Evolutionary conservation across 768 basidiomycete genomes (phyloP), one percentile per base, ranked within the genome.

Genomic region (Lentinula edodes): DNA sequence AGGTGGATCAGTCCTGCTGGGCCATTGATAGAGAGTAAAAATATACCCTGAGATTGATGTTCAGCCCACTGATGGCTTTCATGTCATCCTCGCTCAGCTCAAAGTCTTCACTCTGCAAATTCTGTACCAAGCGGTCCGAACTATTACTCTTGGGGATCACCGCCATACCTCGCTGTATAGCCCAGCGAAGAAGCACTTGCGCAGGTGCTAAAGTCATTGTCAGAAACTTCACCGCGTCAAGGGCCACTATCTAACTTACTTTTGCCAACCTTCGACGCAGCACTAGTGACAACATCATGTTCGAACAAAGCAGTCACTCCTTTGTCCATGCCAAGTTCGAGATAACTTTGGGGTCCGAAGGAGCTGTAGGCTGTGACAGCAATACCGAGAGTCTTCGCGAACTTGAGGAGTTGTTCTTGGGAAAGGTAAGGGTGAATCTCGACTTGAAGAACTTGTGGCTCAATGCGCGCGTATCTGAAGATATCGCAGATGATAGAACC

Each of bases 131-230:
- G 32, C 87, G 79, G 15, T 69, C 62, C 3, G 63, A 55, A 64
- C 76, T 66, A 69, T 83, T 84, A 54, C 80, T 83, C 78, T 93
- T 93, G 51, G 91, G 91, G 63, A 93, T 83, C 50, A 92, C 85
- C 38, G 86, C 85, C 62, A 91, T 79, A 9, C 83, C 85, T 41
- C 84, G 85, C 67, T 91, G 88, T 13, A 87, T 88, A 1, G 89
- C 84, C 91, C 91, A 93, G 65, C 89, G 81, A 58, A 93, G 80
- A 42, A 92, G 74, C 23, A 92, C 82, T 71, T 92, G 89, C 6
- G 89, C 88, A 4, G 83, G 70, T 48, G 79, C 78, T 54, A 72
- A 63, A 54, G 6, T 48, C 41, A 38, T 48, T 38, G 20, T 43
- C 39, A 32, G 18, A 28, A n/a, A 56, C n/a, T 56, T 9, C 16